phyloP scores from a whole-genome alignment of 2,329 filamentous ascomycete genomes.

The Arthrobotrys sphaeroides region DNA sequence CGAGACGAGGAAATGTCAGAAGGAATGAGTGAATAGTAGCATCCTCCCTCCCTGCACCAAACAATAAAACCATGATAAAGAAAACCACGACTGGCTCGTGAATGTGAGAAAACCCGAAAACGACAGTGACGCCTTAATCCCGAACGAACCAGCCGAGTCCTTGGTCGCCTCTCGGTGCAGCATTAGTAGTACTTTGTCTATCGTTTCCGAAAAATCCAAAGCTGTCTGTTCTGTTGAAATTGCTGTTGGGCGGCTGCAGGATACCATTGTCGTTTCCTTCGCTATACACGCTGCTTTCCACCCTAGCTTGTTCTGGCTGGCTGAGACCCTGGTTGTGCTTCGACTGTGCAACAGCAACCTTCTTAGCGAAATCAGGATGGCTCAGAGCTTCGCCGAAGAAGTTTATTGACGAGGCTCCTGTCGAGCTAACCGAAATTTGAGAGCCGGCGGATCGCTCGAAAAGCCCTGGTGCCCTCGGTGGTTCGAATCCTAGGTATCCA shows the following conservation, averaged over 20 bases:
- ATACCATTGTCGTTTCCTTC: constrained; percentile 25
- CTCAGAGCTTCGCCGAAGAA: constrained; percentile 51
- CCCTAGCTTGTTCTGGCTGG: constrained; percentile 13
- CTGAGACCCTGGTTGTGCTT: constrained; percentile 15
- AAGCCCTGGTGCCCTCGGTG: constrained; percentile 44
- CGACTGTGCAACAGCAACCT: constrained; percentile 36
- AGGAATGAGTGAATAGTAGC: constrained; percentile 15
- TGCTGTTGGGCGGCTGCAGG: constrained; percentile 26
- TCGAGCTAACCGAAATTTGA: constrained; percentile 47
- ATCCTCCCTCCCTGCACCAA: constrained; percentile 26
- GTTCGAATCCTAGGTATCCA: constrained; percentile 48
- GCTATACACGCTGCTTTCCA: constrained; percentile 42
- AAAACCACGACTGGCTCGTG: neutral
- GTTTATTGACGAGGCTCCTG: constrained; percentile 52
- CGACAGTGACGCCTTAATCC: constrained; percentile 42
- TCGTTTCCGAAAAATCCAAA: constrained; percentile 53
- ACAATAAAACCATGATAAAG: neutral
- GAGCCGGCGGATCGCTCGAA: constrained; percentile 46
- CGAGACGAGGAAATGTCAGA: constrained; percentile 20
- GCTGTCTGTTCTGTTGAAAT: constrained; percentile 37
- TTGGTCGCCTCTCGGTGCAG: constrained; percentile 44
- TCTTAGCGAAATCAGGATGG: constrained; percentile 50
- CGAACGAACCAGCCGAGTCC: constrained; percentile 51
- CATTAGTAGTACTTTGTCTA: constrained; percentile 24
- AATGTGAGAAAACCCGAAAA: constrained; percentile 2